These are phyloP conservation scores for Sporothrix pallida DNA, from an alignment of 2,329 filamentous ascomycete species.

Conservation along the genomic window DNA sequence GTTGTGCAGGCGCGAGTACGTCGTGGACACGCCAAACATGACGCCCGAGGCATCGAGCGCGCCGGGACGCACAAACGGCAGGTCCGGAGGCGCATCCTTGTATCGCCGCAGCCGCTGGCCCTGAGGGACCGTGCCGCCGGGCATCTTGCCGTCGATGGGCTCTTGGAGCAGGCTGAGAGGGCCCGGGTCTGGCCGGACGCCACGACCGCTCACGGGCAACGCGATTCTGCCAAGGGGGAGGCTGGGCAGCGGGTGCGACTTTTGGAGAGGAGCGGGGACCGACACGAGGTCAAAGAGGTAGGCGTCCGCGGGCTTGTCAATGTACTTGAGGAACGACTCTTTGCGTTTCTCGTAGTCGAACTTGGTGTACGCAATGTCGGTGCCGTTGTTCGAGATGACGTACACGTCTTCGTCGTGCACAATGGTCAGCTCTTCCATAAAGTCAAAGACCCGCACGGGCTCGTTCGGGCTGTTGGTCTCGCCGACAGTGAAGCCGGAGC, in stretches of 20 bases:
- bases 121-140: background rate
- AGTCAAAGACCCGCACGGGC: background rate
- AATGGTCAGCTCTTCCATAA: background rate
- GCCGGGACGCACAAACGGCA: background rate
- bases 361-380: background rate
- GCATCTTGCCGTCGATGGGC: background rate
- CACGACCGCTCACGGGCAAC: conserved; percentile 15
- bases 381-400: background rate
- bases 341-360: no score
- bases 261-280: no score
- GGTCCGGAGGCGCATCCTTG: background rate
- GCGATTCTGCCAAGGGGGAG: background rate
- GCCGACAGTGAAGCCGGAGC: background rate
- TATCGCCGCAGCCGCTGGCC: background rate
- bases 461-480: no score
- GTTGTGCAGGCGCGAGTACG: conserved; percentile 49
- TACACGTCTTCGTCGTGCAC: background rate
- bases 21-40: conserved; percentile 53
- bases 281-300: no score
- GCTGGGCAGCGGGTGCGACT: background rate
- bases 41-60: conserved; percentile 48
- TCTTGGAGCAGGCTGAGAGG: background rate
- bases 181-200: background rate
- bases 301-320: no score
- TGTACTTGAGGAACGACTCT: no score